phyloP scores from a whole-genome alignment of 2,329 filamentous ascomycete species.

The Leptographium lundbergii region DNA sequence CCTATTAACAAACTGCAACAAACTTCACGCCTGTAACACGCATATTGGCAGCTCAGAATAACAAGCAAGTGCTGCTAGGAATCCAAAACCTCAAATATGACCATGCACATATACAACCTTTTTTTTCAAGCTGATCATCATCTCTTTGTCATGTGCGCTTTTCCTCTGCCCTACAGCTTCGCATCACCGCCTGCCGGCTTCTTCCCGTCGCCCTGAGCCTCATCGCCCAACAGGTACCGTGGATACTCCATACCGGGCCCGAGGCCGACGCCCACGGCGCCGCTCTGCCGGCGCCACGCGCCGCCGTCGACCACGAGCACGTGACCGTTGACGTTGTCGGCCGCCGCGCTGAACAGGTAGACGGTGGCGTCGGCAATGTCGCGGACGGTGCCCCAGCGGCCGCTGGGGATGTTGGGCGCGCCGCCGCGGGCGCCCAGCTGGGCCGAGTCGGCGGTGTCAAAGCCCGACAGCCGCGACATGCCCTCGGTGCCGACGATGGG shows the following conservation, averaged over 20 bases:
- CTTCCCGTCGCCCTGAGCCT: slow-evolving; percentile 24
- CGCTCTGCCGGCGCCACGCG: slow-evolving; percentile 40
- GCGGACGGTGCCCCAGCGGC: slow-evolving; percentile 64
- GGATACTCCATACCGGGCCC: slow-evolving; percentile 39
- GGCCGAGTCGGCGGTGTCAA: slow-evolving; percentile 1
- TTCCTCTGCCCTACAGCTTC: slow-evolving; percentile 7
- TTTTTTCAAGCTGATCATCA: too few relatives aligned
- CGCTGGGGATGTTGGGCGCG: slow-evolving; percentile 49
- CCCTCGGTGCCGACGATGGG: slow-evolving; percentile 79
- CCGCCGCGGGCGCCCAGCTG: slow-evolving; percentile 19
- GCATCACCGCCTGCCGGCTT: slow-evolving; percentile 19
- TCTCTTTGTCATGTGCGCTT: background rate
- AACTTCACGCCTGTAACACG: too few relatives aligned
- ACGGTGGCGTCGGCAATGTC: slow-evolving; percentile 91
- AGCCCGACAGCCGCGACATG: slow-evolving; percentile 47
- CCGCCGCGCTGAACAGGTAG: slow-evolving; percentile 75
- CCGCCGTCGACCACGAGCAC: slow-evolving; percentile 61
- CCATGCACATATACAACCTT: too few relatives aligned
- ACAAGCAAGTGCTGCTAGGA: too few relatives aligned
- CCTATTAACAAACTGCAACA: too few relatives aligned
- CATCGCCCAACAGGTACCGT: slow-evolving; percentile 30
- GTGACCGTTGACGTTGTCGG: slow-evolving; percentile 76
- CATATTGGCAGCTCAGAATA: too few relatives aligned
- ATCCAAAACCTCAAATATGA: too few relatives aligned
- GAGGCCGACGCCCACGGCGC: slow-evolving; percentile 29